Conservation (phyloP, 2,329 filamentous ascomycete genomes). For the Ophiocordyceps camponoti-saundersi region DNA sequence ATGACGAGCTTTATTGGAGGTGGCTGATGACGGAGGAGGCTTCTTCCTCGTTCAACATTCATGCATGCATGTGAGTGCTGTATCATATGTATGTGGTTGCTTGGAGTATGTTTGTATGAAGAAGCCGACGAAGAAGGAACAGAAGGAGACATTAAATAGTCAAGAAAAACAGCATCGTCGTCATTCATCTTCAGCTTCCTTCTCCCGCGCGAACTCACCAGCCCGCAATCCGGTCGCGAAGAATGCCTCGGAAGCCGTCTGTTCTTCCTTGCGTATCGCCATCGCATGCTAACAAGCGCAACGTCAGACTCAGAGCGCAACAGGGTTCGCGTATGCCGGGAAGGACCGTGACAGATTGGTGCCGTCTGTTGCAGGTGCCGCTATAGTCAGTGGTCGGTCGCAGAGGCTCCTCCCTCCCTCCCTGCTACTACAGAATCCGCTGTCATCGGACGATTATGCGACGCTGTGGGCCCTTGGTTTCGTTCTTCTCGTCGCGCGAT, state of each 20-base stretch:
- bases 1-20: background rate
- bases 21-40: background rate
- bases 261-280: too few relatives aligned
- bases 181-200: background rate
- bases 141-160: too few relatives aligned
- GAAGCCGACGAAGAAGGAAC: too few relatives aligned
- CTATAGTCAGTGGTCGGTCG: too few relatives aligned
- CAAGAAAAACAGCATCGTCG: background rate
- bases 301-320: background rate
- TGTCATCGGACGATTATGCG: background rate
- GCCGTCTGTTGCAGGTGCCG: too few relatives aligned
- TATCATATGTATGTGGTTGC: too few relatives aligned
- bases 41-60: too few relatives aligned
- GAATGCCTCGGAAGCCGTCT: too few relatives aligned
- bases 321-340: background rate
- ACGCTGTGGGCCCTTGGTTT: background rate
- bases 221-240: background rate
- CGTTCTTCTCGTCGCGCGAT: background rate
- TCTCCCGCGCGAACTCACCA: background rate
- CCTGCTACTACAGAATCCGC: background rate
- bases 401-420: background rate
- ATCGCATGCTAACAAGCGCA: too few relatives aligned
- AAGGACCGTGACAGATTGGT: too few relatives aligned
- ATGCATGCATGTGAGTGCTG: too few relatives aligned
- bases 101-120: too few relatives aligned